Evolutionary conservation across 345 rosid genomes (phyloP), one percentile per base, ranked within the genome.

Genomic region (Syzygium aromaticum): DNA sequence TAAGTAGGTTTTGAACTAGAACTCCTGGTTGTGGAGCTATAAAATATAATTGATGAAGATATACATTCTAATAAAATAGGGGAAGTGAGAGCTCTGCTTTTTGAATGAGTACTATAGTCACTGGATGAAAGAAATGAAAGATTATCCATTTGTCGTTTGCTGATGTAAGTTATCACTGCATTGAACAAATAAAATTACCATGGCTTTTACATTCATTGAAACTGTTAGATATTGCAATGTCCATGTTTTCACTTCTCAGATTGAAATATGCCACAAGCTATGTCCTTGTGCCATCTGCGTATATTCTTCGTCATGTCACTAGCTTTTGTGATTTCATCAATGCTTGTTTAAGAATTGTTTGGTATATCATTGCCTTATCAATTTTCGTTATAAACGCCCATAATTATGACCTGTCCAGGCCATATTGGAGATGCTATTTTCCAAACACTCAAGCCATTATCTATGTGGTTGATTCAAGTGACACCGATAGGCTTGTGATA

Each of bases 361-460:
- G 28, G 63, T 8, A 33, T 30, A 21, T 84, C 15, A 25, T 46
- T n/a, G 80, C 80, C 30, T 51, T 83, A 25, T 27, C 28, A 67
- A 9, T 67, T 30, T n/a, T 90, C 54, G 67, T 85, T 77, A 67
- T 77, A 64, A 63, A 59, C 33, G 52, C 88, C 84, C n/a, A 28
- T 87, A 54, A n/a, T 86, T 16, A 86, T 61, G 19, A 27, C 30
- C 84, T 52, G 25, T 43, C 43, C 93, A 95, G 98, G 93, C 98
- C 98, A 59, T 95, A 95, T 82, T 95, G 98, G 98, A 93, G 98
- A 90, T 95, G 98, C 90, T 95, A 95, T 90, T 95, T 95, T 86
- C 98, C 98, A 85, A 95, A 95, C 86, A 94, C 98, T 51, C 98
- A 95, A 85, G 98, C 95, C 84, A 91, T 95, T 77, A 94, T 95